These are phyloP conservation scores for Caryopteris hybrid DNA, from an alignment of 305 asterid genomes.

Conservation along the genomic window DNA sequence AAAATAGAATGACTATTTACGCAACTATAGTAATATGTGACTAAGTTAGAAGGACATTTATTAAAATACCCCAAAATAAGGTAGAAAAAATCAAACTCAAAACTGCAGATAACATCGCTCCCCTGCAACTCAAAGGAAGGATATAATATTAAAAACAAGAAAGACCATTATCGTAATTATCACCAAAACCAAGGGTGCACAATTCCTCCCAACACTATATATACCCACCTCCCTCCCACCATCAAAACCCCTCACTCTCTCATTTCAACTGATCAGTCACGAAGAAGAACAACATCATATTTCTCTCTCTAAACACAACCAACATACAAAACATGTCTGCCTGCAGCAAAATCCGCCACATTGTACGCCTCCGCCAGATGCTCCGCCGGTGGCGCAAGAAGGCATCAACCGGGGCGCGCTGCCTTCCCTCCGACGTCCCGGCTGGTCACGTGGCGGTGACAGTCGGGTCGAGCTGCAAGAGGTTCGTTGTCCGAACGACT, in stretches of 20 bases:
- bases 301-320: background rate
- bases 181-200: conserved; percentile 21
- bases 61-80: no score
- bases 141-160: no score
- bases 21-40: no score
- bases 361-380: conserved; percentile 70
- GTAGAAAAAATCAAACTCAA: no score
- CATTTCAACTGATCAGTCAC: background rate
- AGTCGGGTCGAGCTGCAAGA: conserved; percentile 45
- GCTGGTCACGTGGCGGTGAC: conserved; percentile 74
- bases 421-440: conserved; percentile 61
- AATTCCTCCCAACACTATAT: conserved; percentile 27
- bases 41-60: no score
- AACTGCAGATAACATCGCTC: no score
- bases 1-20: no score
- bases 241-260: conserved; percentile 25
- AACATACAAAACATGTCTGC: conserved; percentile 37
- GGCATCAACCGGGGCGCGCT: conserved; percentile 44
- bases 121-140: no score
- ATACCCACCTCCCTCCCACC: conserved; percentile 13
- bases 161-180: conserved; percentile 31
- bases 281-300: background rate
- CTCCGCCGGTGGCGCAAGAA: conserved; percentile 75
- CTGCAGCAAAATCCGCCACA: conserved; percentile 81
- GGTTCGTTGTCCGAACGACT: conserved; percentile 62